These are phyloP conservation scores for Phycomyces blakesleeanus DNA, from an alignment of 192 early-diverging fungal species.

Conservation along the genomic window DNA sequence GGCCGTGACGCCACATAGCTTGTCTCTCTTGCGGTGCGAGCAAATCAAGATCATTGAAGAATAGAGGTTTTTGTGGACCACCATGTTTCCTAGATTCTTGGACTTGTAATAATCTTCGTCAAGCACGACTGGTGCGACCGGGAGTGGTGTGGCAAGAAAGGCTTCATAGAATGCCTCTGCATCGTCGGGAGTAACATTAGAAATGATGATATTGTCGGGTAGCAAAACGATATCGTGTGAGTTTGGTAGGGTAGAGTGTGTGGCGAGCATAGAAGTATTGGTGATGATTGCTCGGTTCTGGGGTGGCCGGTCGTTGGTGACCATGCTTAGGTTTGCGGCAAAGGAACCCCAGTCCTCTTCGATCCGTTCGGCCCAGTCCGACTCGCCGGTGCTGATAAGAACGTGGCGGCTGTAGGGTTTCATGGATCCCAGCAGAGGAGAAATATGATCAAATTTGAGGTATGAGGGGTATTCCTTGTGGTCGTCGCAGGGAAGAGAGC, in stretches of 20 bases:
- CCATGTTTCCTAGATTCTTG: slow-evolving; percentile 11
- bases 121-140: slow-evolving; percentile 5
- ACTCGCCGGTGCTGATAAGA: slow-evolving; percentile 49
- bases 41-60: slow-evolving; percentile 50
- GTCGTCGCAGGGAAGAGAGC: slow-evolving; percentile 44
- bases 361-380: slow-evolving; percentile 47
- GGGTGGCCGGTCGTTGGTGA: slow-evolving; percentile 5
- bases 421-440: slow-evolving; percentile 43
- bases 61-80: slow-evolving; percentile 36
- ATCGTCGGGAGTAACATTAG: slow-evolving; percentile 41
- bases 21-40: slow-evolving; percentile 55
- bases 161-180: slow-evolving; percentile 42
- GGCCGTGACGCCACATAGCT: slow-evolving; percentile 52
- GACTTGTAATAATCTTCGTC: not conserved
- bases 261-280: slow-evolving; percentile 36
- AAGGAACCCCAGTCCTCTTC: slow-evolving; percentile 46
- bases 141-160: slow-evolving; percentile 31
- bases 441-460: slow-evolving; percentile 45
- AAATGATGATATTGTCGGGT: slow-evolving; percentile 52
- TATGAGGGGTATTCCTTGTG: slow-evolving; percentile 48
- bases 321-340: slow-evolving; percentile 30
- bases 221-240: slow-evolving; percentile 41
- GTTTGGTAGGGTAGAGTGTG: slow-evolving; percentile 27
- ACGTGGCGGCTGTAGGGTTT: slow-evolving; percentile 55
- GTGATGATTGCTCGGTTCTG: slow-evolving; percentile 44